phyloP scores from a whole-genome alignment of 2,329 filamentous ascomycete species.

The Aspergillus ochraceoroseus region DNA sequence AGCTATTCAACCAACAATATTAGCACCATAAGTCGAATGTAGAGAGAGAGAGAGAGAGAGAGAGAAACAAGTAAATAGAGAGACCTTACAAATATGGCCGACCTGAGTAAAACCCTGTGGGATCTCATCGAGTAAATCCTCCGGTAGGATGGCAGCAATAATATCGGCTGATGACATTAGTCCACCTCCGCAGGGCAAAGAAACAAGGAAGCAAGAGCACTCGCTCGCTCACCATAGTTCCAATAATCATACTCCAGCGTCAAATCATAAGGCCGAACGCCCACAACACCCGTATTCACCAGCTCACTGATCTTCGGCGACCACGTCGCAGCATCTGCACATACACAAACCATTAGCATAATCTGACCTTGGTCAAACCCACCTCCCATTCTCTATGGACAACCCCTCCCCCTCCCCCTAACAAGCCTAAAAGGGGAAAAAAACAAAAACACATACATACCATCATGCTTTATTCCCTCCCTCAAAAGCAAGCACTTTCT shows the following conservation, averaged over 20 bases:
- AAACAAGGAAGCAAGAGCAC: too few species aligned
- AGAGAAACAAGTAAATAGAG: not conserved
- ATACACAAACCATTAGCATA: conserved; percentile 4
- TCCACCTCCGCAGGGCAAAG: not conserved
- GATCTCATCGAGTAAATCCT: conserved; percentile 72
- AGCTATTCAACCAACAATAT: conserved; percentile 47
- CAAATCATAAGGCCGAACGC: conserved; percentile 69
- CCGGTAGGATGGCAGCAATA: conserved; percentile 72
- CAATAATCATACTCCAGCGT: conserved; percentile 78
- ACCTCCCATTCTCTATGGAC: not conserved
- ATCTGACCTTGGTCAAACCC: too few species aligned
- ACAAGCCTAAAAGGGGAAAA: too few species aligned
- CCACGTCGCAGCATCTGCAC: conserved; percentile 67
- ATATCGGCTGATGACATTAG: conserved; percentile 61
- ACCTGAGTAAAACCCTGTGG: conserved; percentile 83
- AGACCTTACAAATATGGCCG: conserved; percentile 70
- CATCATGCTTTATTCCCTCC: conserved; percentile 38
- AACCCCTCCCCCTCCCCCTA: too few species aligned
- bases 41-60: too few species aligned
- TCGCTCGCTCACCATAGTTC: conserved; percentile 77
- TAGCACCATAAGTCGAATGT: too few species aligned
- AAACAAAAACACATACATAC: conserved; percentile 32
- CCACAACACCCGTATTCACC: conserved; percentile 62
- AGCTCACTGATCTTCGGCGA: conserved; percentile 64
- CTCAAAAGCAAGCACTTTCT: conserved; percentile 40